Conservation (phyloP, 192 early-diverging fungal species). For the Pecoramyces ruminantium region DNA sequence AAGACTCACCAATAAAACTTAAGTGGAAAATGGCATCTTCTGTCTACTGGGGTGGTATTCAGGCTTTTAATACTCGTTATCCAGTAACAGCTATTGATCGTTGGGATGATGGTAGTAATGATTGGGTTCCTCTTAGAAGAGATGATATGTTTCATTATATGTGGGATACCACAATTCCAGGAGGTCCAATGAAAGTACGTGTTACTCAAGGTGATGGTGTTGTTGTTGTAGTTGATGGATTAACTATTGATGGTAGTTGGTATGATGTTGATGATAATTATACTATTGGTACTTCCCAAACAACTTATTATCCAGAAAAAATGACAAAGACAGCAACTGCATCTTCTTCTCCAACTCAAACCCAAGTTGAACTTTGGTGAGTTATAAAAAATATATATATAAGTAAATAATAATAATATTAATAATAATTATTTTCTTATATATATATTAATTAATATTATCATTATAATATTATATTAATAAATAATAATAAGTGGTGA, state of each 20-base stretch:
- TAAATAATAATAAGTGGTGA: too few relatives aligned
- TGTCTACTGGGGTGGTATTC: neutral
- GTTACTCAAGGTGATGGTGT: neutral
- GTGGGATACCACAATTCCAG: neutral
- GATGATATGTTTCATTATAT: neutral
- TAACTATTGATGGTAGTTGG: neutral
- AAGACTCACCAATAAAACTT: neutral
- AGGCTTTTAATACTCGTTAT: neutral
- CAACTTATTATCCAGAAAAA: neutral
- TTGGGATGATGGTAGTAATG: neutral
- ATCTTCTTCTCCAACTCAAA: neutral
- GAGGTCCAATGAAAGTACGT: neutral
- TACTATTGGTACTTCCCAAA: neutral
- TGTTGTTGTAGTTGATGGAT: neutral
- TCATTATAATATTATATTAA: too few relatives aligned
- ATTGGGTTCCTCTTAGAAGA: neutral
- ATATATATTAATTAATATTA: too few relatives aligned
- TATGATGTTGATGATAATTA: neutral
- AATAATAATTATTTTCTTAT: too few relatives aligned
- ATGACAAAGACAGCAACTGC: neutral
- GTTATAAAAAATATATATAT: too few relatives aligned
- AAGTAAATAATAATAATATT: too few relatives aligned
- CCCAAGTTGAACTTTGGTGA: neutral
- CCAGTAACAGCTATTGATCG: neutral
- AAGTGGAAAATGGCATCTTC: neutral